Base-by-base conservation (phyloP, 768 basidiomycete genomes). In the Butyriboletus loyo region DNA sequence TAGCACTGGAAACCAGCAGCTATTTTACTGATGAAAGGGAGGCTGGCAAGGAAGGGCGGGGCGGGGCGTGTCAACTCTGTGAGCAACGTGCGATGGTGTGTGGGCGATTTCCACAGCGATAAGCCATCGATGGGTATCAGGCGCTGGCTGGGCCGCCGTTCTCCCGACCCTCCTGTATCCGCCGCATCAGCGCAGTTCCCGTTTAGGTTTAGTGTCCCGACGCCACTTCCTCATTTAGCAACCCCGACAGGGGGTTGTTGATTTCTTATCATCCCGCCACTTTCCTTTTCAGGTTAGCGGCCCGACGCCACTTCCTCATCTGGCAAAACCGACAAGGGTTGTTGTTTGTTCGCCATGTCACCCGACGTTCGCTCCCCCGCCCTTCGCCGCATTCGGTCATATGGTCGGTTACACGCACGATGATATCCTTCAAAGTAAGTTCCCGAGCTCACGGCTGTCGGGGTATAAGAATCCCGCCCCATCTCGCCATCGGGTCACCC, bases 331-430 rank as follows among this genome's bases (percentile, higher is more conserved):
- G 60, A 57, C 63, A 58, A 48, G 53, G 31, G 48, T 32, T 42
- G 37, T 54, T 57, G 52, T 44, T 53, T 56, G 5, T 17, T 59
- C 54, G 41, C 41, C 57, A 40, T 55, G 45, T 55, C 51, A 57
- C 50, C 19, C 58, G 50, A 56, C 39, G 61, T 60, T 42, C 67
- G 63, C 58, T 53, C 46, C 64, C 65, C 69, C 67, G 69, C 65
- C 67, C 37, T 35, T 41, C 31, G 7, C 50, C 53, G 14, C 32
- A 50, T 62, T 14, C 7, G 46, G 58, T 10, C 35, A 58, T 52
- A 56, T 62, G 41, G 7, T 11, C 52, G 19, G 37, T 59, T 62
- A 64, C 48, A 34, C 41, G 53, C 34, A 24, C 40, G 41, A 50
- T 37, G 45, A 4, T 25, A 22, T 19, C 41, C 36, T 39, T 37